Evolutionary conservation across 805 yeast genomes (phyloP).

Genomic region (Yarrowia sp.): DNA sequence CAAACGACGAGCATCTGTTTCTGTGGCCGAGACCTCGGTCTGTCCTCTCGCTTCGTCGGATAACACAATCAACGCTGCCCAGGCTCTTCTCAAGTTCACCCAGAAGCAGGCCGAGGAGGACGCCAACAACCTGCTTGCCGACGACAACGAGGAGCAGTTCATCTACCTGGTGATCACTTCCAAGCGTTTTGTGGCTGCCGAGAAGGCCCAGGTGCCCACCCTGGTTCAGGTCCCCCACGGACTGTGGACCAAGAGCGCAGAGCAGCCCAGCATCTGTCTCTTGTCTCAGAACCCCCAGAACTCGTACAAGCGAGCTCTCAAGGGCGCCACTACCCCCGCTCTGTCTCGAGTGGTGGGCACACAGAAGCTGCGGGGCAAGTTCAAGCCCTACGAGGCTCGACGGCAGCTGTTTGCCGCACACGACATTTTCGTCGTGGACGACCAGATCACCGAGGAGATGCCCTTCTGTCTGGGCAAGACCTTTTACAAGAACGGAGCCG

Average conservation of each 20-base stretch:
- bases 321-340: conserved; percentile 44
- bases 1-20: conserved; percentile 20
- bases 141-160: conserved; percentile 58
- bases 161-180: conserved; percentile 69
- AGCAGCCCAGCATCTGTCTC: conserved; percentile 63
- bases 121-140: conserved; percentile 59
- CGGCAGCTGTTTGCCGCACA: conserved; percentile 72
- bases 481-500: conserved; percentile 68
- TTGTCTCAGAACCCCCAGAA: conserved; percentile 72
- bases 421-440: conserved; percentile 86
- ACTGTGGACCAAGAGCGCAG: conserved; percentile 48
- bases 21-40: conserved; percentile 17
- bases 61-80: conserved; percentile 50
- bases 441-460: conserved; percentile 74
- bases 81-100: conserved; percentile 70
- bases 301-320: conserved; percentile 51
- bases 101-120: conserved; percentile 51
- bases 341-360: conserved; percentile 66
- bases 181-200: conserved; percentile 67
- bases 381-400: conserved; percentile 86
- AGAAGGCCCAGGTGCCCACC: conserved; percentile 57
- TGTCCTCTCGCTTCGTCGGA: conserved; percentile 40
- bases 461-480: conserved; percentile 85
- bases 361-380: conserved; percentile 78
- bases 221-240: conserved; percentile 56